phyloP scores from a whole-genome alignment of 2,329 filamentous ascomycete genomes.

The Teratosphaeria destructans region DNA sequence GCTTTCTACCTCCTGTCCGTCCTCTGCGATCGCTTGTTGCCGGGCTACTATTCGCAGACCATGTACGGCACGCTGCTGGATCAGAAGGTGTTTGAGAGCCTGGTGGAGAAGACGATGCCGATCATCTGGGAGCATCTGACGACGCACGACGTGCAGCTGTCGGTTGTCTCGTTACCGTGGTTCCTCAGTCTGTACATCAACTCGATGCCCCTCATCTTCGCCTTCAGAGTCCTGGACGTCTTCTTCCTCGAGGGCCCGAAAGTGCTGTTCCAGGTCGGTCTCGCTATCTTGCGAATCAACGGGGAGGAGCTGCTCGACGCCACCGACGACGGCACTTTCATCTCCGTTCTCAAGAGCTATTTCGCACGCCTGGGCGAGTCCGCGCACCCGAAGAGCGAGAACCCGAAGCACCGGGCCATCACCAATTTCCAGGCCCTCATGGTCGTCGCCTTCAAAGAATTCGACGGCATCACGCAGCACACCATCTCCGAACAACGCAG shows the following conservation, averaged over 20 bases:
- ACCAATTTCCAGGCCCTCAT: conserved; percentile 96
- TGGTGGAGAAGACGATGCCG: conserved; percentile 99
- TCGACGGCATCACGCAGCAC: conserved; percentile 86
- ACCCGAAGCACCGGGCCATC: conserved; percentile 84
- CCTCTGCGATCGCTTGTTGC: conserved; percentile 83
- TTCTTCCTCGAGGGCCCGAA: conserved; percentile 98
- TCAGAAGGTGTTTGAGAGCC: conserved; percentile 91
- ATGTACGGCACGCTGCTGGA: conserved; percentile 98
- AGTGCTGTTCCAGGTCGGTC: conserved; percentile 89
- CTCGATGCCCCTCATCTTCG: conserved; percentile 97
- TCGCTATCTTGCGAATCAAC: conserved; percentile 95
- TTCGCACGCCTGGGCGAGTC: conserved; percentile 90
- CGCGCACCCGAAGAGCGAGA: conserved; percentile 89
- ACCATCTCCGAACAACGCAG: conserved; percentile 80
- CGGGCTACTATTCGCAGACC: conserved; percentile 95
- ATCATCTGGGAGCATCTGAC: conserved; percentile 97
- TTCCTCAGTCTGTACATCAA: conserved; percentile 98
- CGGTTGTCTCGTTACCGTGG: conserved; percentile 94
- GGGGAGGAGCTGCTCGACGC: conserved; percentile 92
- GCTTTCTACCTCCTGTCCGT: conserved; percentile 90
- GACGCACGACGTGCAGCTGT: conserved; percentile 92
- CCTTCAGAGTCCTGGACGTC: conserved; percentile 90
- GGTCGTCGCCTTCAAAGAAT: conserved; percentile 98
- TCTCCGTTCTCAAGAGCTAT: conserved; percentile 89
- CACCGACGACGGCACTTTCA: conserved; percentile 89